Evolutionary conservation across 1,284 basidiomycete species (phyloP).

Genomic region (Rhodotorula sp.): DNA sequence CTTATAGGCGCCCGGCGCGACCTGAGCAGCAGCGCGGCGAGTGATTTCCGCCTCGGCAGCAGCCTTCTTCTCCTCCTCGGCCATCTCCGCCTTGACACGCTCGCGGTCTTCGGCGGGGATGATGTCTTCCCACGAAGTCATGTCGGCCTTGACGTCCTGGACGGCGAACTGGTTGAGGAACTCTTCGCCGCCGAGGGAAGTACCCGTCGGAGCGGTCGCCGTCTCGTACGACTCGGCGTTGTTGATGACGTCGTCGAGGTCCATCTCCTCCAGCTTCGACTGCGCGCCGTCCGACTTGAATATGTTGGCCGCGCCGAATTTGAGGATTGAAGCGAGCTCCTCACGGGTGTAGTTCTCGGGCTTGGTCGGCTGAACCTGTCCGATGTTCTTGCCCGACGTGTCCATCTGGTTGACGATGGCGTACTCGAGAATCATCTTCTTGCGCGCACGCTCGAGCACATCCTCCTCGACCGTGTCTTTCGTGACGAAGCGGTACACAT

Average conservation of each 20-base stretch:
- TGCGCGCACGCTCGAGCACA: constrained; percentile 93
- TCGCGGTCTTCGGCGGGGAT: constrained; percentile 91
- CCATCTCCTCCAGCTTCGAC: constrained; percentile 98
- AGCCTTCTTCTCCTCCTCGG: constrained; percentile 50
- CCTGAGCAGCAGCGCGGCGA: constrained; percentile 78
- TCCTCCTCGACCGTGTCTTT: constrained; percentile 99
- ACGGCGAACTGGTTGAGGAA: constrained; percentile 96
- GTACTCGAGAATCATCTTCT: constrained; percentile 99
- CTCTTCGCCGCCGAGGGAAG: constrained; percentile 92
- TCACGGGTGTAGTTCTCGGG: constrained; percentile 95
- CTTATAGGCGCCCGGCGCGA: constrained; percentile 65
- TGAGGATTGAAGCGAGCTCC: constrained; percentile 95
- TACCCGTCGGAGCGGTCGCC: constrained; percentile 60
- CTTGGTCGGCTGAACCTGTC: constrained; percentile 59
- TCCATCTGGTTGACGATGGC: constrained; percentile 99
- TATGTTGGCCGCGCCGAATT: constrained; percentile 98
- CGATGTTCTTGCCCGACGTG: constrained; percentile 93
- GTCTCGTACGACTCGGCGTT: constrained; percentile 98
- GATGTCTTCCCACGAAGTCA: constrained; percentile 95
- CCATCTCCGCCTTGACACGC: constrained; percentile 60
- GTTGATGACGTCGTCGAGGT: constrained; percentile 95
- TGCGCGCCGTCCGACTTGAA: constrained; percentile 93
- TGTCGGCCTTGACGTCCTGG: constrained; percentile 96
- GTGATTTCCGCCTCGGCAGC: constrained; percentile 58
- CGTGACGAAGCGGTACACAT: constrained; percentile 93